Conservation (phyloP, 2,329 filamentous ascomycete genomes). For the Neopestalotiopsis clavispora region DNA sequence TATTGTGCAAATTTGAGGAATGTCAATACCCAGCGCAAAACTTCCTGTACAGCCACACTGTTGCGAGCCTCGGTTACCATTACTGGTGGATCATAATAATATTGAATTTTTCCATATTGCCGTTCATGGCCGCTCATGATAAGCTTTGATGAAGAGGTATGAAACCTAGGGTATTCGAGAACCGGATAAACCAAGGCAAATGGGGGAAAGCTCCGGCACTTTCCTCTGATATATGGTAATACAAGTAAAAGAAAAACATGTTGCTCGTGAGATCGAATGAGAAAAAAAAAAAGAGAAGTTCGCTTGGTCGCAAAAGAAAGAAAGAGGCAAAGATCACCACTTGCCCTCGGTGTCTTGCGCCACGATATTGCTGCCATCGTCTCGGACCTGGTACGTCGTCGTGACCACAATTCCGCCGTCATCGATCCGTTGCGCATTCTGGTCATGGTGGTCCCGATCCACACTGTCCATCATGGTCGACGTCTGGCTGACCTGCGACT, state of each 20-base stretch:
- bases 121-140: too few relatives aligned
- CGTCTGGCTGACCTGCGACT: neutral
- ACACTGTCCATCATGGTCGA: neutral
- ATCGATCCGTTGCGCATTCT: neutral
- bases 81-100: neutral
- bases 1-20: neutral
- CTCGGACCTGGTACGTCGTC: slow-evolving; percentile 17
- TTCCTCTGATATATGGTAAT: too few relatives aligned
- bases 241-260: neutral
- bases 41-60: neutral
- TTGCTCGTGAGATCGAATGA: neutral
- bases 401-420: slow-evolving; percentile 16
- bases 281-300: neutral
- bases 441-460: neutral
- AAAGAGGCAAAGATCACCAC: neutral
- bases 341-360: neutral
- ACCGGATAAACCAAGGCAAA: too few relatives aligned
- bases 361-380: slow-evolving; percentile 1
- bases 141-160: too few relatives aligned
- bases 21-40: neutral
- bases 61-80: neutral
- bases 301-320: neutral
- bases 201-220: too few relatives aligned
- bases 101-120: too few relatives aligned
- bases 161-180: too few relatives aligned